Evolutionary conservation across 2,329 filamentous ascomycete genomes (phyloP).

Genomic region (Ceratocystis harringtonii): DNA sequence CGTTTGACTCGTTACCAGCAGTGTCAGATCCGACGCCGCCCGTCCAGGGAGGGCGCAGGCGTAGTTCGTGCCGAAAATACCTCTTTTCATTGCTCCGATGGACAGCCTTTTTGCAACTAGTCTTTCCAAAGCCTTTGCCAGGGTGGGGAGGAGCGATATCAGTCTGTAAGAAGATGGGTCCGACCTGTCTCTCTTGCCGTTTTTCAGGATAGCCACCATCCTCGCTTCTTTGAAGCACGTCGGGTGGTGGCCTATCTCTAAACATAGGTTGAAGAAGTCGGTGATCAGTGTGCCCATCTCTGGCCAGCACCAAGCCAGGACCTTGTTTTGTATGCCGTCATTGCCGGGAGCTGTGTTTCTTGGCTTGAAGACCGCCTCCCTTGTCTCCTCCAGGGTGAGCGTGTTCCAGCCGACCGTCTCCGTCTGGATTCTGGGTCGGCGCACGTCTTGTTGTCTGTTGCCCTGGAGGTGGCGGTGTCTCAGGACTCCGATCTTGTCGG

Average conservation of each 20-base stretch:
- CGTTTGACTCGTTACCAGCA: no score
- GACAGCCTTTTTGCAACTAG: no score
- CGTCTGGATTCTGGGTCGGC: no score
- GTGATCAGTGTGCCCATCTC: neutral
- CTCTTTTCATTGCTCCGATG: no score
- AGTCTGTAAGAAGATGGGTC: conserved; percentile 19
- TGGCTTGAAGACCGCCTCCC: neutral
- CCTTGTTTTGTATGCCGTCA: neutral
- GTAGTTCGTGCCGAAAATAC: no score
- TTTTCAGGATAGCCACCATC: neutral
- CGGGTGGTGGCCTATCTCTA: neutral
- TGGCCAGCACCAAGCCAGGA: neutral
- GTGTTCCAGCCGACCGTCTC: neutral
- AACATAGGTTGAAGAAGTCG: neutral
- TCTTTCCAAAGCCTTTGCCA: no score
- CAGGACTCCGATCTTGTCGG: no score
- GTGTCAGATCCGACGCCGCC: no score
- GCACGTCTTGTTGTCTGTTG: no score
- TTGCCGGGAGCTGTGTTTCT: neutral
- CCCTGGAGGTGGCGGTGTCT: no score
- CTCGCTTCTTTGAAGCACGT: neutral
- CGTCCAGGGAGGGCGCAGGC: no score
- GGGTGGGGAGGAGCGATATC: conserved; percentile 17
- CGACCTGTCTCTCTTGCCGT: conserved; percentile 19
- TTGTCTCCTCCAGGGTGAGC: neutral